Conservation (phyloP, 192 early-diverging fungal genomes). For the Entomortierella lignicola region DNA sequence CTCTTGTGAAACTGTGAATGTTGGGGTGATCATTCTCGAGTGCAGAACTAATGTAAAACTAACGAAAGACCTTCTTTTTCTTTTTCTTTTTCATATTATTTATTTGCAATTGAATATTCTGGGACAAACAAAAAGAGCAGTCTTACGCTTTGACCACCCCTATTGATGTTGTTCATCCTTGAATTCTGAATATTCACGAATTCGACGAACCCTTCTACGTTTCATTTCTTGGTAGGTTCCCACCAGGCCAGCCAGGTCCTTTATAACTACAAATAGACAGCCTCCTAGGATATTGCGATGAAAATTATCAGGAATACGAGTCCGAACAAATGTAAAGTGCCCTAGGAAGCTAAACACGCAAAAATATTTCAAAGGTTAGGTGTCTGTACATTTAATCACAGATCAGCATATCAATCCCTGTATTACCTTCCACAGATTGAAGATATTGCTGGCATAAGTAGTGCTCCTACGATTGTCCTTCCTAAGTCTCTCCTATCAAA, state of each 20-base stretch:
- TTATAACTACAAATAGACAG: constrained; percentile 65
- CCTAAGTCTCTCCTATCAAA: constrained; percentile 65
- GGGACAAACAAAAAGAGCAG: constrained; percentile 8
- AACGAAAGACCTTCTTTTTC: background rate
- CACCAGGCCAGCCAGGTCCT: constrained; percentile 69
- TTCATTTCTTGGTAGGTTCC: constrained; percentile 66
- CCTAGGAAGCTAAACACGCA: constrained; percentile 50
- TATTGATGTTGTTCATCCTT: constrained; percentile 36
- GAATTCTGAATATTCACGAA: constrained; percentile 52
- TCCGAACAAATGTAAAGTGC: constrained; percentile 59
- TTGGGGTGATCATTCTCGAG: constrained; percentile 89
- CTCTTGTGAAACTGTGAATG: constrained; percentile 84
- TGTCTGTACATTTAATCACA: too few relatives aligned
- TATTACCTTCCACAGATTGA: constrained; percentile 67
- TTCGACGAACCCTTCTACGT: constrained; percentile 44
- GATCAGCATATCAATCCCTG: too few relatives aligned
- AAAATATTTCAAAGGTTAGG: background rate
- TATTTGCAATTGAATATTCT: background rate
- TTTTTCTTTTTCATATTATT: constrained; percentile 2
- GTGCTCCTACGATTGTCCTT: constrained; percentile 70
- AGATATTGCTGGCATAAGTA: constrained; percentile 75
- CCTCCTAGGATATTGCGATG: constrained; percentile 64
- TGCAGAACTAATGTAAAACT: too few relatives aligned
- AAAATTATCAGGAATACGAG: constrained; percentile 63
- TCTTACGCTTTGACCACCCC: background rate